Evolutionary conservation across 2,329 filamentous ascomycete genomes (phyloP), one percentile per base, ranked within the genome.

Genomic region (Lasiodiplodia sp.): DNA sequence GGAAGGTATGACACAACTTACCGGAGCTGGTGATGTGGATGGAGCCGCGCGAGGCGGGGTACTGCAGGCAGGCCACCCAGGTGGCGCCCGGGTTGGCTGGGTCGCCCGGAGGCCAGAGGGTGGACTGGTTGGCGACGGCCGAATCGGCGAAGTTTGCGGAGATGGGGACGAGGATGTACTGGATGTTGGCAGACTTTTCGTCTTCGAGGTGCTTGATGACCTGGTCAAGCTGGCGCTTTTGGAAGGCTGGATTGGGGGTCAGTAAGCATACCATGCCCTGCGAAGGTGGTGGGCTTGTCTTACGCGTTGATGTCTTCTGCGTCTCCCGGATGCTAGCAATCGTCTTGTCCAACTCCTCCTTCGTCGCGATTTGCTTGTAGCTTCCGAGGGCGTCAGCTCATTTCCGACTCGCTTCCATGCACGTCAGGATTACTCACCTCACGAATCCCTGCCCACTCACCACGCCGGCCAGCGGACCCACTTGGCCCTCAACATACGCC

Each of bases 401-500:
- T 37, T 14, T 31, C 14, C 38, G 38, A 1, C 38, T 47, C 16
- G 31, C 2, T 37, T 37, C 37, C 8, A 18, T 12, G 37, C 7
- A 23, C 7, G 25, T 7, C 2, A 5, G n/a, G n/a, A 18, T 3
- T 14, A 47, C 51, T 23, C 7, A 55, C 53, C 64, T 66, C 4
- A 70, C 49, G 57, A 70, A 70, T 1, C 68, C 68, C 60, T 70
- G 68, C 14, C 53, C 58, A 14, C 65, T 64, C 4, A 51, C 67
- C 12, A 68, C 56, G 3, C 47, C 60, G 18, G 67, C 31, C 28
- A 68, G 12, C 23, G 67, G 67, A 3, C 67, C 67, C 2, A 16
- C 44, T 11, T 44, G 4, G 2, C 12, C 21, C 11, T 53, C 56
- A 5, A 65, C 25, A 3, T 37, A 55, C 37, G 38, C 67, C 52